Evolutionary conservation across 345 rosid species (phyloP), one percentile per base, ranked within the genome.

Genomic region (Camelina hispida): DNA sequence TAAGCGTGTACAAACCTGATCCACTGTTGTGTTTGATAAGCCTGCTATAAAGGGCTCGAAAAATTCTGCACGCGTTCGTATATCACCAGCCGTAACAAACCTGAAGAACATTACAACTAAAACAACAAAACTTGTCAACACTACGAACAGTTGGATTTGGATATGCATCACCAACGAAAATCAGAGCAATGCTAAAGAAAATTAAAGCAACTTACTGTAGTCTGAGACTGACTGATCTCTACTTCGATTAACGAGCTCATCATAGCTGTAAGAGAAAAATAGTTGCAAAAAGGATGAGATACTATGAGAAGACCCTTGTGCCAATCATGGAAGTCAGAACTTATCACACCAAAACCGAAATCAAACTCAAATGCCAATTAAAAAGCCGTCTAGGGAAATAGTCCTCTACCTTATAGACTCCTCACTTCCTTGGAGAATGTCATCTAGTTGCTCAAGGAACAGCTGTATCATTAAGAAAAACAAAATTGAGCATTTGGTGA

Each of bases 41-140:
- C 98, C 99, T 78, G 86, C 54, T 67, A 96, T 80, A 62, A 96
- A 96, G 50, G 98, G 99, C 83, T 88, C 97, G 63, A 91, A 93
- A 79, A 96, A 96, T 17, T 89, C 93, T 0, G 93, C 79, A 50
- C 97, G 98, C 51, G 84, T 93, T 67, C 88, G 85, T 76, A 96
- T 91, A 77, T 96, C 98, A 48, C 96, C 98, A 74, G 99, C 83
- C 57, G 98, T 91, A 71, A 96, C 98, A 83, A 96, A 96, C 82
- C 99, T 96, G 87, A 96, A 91, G 84, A 96, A 96, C 99, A 96
- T 96, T 67, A 96, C 99, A 81, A 91, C 99, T 96, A 80, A 77
- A 82, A 81, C 80, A 82, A 83, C 73, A 76, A 78, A 72, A 56
- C 46, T 22, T 80, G 81, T 95, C 72, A 95, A 74, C 56, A 77